Evolutionary conservation across 1,139 yeast species (phyloP), one percentile per base, ranked within the genome.

Genomic region (Taphrina wiesneri): DNA sequence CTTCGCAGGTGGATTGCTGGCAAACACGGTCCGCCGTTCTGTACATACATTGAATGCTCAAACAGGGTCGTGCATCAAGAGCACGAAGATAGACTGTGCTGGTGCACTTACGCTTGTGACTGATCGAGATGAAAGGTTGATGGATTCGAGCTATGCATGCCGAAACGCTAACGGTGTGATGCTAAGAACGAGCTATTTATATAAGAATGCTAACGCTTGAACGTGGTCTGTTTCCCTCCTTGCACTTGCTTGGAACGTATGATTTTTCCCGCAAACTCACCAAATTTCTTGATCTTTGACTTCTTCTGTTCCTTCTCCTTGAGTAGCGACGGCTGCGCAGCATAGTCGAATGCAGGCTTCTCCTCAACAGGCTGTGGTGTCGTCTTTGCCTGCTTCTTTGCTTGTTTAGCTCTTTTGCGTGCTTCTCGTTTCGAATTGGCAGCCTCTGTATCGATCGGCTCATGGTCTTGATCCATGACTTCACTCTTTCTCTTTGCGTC

Each of bases 301-400:
- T 43, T 41, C 28, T 62, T 62, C 39, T 47, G 47, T 26, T 62
- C 57, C 49, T 53, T 53, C 54, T 53, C 54, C 54, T 45, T 30
- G 39, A 43, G n/a, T 34, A 41, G 17, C 13, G 41, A 62, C 23
- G 54, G 65, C 23, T 32, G 57, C 21, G 51, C 59, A 43, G 60
- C 65, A 53, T 62, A 62, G 47, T 62, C 65, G 41, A 62, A 62
- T n/a, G 65, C 59, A 13, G 25, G 56, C 46, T 34, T 26, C n/a
- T 62, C 57, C 13, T 36, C 52, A 11, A n/a, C 26, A 3, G 53
- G 46, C 17, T 21, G 26, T 1, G 25, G 36, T 9, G 17, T 15
- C 11, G 25, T 39, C 11, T 30, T 43, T 15, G 41, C 49, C 21
- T 53, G 54, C 17, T 32, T 39, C 17, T 46, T 28, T 13, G 53